Evolutionary conservation across 2,329 filamentous ascomycete species (phyloP).

Genomic region (Aspergillus neoniger): DNA sequence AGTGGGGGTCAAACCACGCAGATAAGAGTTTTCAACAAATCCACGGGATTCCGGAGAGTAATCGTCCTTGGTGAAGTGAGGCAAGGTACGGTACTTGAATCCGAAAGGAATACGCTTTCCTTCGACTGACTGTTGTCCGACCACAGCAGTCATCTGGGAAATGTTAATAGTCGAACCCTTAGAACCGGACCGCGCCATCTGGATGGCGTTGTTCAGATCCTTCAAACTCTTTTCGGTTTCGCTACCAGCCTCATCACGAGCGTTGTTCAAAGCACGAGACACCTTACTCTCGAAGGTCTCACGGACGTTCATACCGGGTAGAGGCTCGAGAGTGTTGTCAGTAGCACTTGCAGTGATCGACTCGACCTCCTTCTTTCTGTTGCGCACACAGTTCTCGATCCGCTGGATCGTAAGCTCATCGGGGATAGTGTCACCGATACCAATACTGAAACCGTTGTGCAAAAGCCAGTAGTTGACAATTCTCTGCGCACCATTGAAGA

Average conservation of each 20-base stretch:
- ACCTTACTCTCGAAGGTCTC: slow-evolving; percentile 98
- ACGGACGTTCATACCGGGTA: slow-evolving; percentile 97
- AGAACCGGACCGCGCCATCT: slow-evolving; percentile 94
- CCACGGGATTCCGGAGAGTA: slow-evolving; percentile 96
- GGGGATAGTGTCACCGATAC: slow-evolving; percentile 96
- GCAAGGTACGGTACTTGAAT: slow-evolving; percentile 96
- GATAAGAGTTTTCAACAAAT: slow-evolving; percentile 98
- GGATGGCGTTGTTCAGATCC: slow-evolving; percentile 92
- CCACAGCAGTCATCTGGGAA: slow-evolving; percentile 97
- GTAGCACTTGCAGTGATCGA: slow-evolving; percentile 76
- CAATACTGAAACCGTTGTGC: slow-evolving; percentile 95
- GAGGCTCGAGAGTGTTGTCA: slow-evolving; percentile 81
- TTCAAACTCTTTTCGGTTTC: slow-evolving; percentile 90
- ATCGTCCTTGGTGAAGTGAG: slow-evolving; percentile 98
- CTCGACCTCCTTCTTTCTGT: slow-evolving; percentile 79
- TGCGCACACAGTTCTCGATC: slow-evolving; percentile 78
- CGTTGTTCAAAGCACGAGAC: slow-evolving; percentile 88
- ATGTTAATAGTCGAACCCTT: slow-evolving; percentile 99
- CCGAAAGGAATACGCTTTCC: slow-evolving; percentile 98
- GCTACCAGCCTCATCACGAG: slow-evolving; percentile 94
- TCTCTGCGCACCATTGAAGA: slow-evolving; percentile 93
- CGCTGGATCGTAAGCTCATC: slow-evolving; percentile 80
- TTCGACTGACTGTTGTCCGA: slow-evolving; percentile 97
- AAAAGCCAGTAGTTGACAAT: slow-evolving; percentile 97
- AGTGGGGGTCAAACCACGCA: slow-evolving; percentile 88